Evolutionary conservation across 345 rosid species (phyloP).

Genomic region (Camelina sativa): DNA sequence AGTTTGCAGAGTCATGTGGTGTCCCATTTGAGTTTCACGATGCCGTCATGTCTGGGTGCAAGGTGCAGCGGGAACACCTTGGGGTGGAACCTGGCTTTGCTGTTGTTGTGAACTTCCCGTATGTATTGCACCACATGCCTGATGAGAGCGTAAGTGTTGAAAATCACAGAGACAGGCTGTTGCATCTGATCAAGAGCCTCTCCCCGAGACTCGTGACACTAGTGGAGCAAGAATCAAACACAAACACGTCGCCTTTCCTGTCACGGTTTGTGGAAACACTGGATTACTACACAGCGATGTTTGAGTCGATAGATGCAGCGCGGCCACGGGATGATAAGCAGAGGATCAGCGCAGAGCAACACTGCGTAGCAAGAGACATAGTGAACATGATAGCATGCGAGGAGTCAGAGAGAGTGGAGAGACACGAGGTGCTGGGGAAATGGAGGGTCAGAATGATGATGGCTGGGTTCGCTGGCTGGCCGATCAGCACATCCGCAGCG

Average conservation of each 20-base stretch:
- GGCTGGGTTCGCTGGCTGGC: conserved; percentile 69
- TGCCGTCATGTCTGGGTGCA: conserved; percentile 72
- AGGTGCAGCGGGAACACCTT: conserved; percentile 65
- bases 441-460: conserved; percentile 70
- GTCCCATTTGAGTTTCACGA: conserved; percentile 84
- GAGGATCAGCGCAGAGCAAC: conserved; percentile 80
- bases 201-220: conserved; percentile 76
- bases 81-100: conserved; percentile 71
- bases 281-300: conserved; percentile 80
- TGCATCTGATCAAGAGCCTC: conserved; percentile 83
- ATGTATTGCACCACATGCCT: conserved; percentile 92
- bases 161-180: conserved; percentile 81
- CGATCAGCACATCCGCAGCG: conserved; percentile 48
- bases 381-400: conserved; percentile 91
- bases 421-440: conserved; percentile 76
- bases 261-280: conserved; percentile 65
- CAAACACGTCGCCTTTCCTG: conserved; percentile 77
- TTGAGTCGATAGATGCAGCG: conserved; percentile 73
- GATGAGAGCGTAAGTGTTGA: conserved; percentile 86
- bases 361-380: conserved; percentile 85
- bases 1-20: conserved; percentile 55
- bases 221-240: conserved; percentile 84
- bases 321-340: conserved; percentile 62
- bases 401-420: conserved; percentile 76
- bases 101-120: conserved; percentile 87